Evolutionary conservation across 2,329 filamentous ascomycete species (phyloP), one percentile per base, ranked within the genome.

Genomic region (Colletotrichum noveboracense): DNA sequence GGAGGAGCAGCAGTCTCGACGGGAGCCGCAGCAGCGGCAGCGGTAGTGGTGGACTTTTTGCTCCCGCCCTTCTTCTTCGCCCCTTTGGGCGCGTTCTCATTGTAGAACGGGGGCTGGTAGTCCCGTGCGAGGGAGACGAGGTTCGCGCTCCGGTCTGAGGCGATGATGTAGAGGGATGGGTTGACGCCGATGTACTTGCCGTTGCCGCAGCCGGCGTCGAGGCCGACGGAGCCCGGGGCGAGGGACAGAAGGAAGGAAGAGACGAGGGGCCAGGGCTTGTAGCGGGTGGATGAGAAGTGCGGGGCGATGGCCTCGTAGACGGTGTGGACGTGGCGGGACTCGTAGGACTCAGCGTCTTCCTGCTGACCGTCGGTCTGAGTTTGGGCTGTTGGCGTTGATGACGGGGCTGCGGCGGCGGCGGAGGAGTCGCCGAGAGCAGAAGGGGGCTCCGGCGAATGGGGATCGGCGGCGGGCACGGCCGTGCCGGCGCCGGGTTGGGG

Each of bases 171-270:
- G 65, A 98, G 86, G 79, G 91, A 86, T 26, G 89, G 89, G 85
- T 97, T 97, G 73, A 98, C 94, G 76, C 90, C 88, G 76, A 98
- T 88, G 84, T 98, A 98, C 88, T 98, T 98, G 79, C 97, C 97
- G 86, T 99, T 99, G 75, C 97, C 97, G 85, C 97, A 98, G 76
- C 97, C 97, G 72, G 98, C 89, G 85, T 99, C 97, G 36, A 98
- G 89, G 12, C 97, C 97, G 71, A 98, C 86, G 66, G 94, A 91
- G 30, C 96, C 96, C 14, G 92, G 86, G 0, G 89, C 82, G 64
- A 94, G 90, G 36, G 87, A 86, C 66, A 88, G 86, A 43, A 98
- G 90, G 83, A 98, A 98, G 43, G 88, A 88, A 77, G 96, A 91
- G 71, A 98, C 94, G 79, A 97, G 93, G 26, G 97, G 97, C 97